phyloP scores from a whole-genome alignment of 495 filamentous ascomycete species.

The Xylaria longipes region DNA sequence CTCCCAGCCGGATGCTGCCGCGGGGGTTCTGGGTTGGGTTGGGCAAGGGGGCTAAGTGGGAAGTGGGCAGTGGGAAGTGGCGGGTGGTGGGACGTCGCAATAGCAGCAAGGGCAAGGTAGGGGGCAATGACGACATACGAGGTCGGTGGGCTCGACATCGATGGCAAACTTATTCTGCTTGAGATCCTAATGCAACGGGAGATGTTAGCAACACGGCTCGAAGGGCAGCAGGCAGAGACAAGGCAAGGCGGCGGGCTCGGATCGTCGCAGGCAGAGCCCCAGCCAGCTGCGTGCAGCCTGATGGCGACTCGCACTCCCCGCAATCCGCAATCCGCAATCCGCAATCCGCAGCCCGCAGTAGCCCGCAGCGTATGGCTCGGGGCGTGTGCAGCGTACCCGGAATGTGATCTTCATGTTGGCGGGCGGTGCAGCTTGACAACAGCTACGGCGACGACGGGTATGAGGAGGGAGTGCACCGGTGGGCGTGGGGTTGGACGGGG shows the following conservation, averaged over 20 bases:
- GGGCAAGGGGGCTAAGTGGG: background rate
- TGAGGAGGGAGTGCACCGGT: constrained; percentile 2
- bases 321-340: background rate
- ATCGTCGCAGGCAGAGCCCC: constrained; percentile 28
- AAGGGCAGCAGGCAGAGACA: constrained; percentile 1
- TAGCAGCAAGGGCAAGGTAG: constrained; percentile 34
- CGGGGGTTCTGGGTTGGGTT: background rate
- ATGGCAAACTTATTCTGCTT: constrained; percentile 98
- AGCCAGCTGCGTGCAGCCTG: constrained; percentile 22
- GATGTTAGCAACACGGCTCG: constrained; percentile 40
- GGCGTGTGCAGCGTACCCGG: constrained; percentile 47
- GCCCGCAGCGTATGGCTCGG: background rate
- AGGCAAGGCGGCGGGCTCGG: constrained; percentile 19
- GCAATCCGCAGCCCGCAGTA: background rate
- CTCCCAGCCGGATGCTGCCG: background rate
- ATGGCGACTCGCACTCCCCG: constrained; percentile 19
- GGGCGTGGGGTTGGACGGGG: background rate
- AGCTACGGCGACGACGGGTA: constrained; percentile 29
- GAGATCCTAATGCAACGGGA: constrained; percentile 69
- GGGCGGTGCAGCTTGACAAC: constrained; percentile 42
- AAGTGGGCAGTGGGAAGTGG: background rate
- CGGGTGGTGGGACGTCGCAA: constrained; percentile 19
- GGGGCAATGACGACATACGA: constrained; percentile 64
- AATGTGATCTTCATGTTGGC: constrained; percentile 60
- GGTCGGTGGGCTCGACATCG: constrained; percentile 91